phyloP scores from a whole-genome alignment of 202 grass and related monocot genomes.

The Carex arenaria region DNA sequence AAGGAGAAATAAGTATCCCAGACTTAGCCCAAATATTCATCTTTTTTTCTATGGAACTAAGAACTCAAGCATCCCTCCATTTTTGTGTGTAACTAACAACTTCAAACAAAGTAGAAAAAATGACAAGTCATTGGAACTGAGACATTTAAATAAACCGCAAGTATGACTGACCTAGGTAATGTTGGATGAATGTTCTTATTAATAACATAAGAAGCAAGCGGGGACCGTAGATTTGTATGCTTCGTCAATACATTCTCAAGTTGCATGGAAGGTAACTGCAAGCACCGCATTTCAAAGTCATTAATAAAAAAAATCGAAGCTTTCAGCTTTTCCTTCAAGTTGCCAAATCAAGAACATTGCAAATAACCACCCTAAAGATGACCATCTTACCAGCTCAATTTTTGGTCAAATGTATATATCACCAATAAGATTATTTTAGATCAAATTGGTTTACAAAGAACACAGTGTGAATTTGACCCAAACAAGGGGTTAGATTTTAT shows the following conservation, averaged over 20 bases:
- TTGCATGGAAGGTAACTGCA: slow-evolving; percentile 74
- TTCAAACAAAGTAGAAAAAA: neutral
- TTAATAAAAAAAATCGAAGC: slow-evolving; percentile 27
- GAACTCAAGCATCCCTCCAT: neutral
- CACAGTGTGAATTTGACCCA: neutral
- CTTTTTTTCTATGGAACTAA: neutral
- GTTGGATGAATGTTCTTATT: slow-evolving; percentile 59
- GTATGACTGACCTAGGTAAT: slow-evolving; percentile 58
- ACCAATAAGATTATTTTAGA: neutral
- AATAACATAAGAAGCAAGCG: slow-evolving; percentile 83
- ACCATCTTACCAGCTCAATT: neutral
- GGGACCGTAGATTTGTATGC: slow-evolving; percentile 57
- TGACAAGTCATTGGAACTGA: neutral
- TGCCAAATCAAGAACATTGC: neutral
- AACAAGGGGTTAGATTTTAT: neutral
- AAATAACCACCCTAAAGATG: neutral
- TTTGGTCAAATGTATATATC: neutral
- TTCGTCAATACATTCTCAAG: slow-evolving; percentile 73
- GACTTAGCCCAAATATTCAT: neutral
- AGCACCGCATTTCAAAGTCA: slow-evolving; percentile 34
- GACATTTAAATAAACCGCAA: neutral
- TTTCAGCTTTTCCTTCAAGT: neutral
- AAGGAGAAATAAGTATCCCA: neutral
- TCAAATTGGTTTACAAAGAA: neutral
- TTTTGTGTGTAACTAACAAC: neutral